Percentiles rank a stretch among this genome's conserved stretches.
These are phyloP conservation scores for Psilocybe azurescens DNA, from an alignment of 768 basidiomycete species.

Conservation along the genomic window DNA sequence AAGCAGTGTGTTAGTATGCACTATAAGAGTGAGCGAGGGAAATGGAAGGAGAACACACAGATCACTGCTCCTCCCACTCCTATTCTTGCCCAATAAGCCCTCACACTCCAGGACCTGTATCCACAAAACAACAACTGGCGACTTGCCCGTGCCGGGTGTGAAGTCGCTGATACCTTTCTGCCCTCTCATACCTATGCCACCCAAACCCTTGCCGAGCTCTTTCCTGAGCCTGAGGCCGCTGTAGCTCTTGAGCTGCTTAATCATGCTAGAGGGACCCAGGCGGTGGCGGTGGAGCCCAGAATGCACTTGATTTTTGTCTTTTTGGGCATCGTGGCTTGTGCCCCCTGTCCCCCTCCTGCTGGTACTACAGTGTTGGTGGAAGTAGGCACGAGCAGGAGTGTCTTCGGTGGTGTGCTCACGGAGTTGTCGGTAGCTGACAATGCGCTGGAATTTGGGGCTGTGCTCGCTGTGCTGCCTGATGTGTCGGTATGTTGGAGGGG, in stretches of 20 bases:
- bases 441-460: no score
- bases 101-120: conserved; percentile 72
- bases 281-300: conserved; percentile 54
- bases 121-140: conserved; percentile 67
- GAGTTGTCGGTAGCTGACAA: no score
- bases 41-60: conserved; percentile 57
- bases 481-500: no score
- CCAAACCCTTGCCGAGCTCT: no score
- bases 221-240: conserved; percentile 17
- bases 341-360: no score
- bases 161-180: conserved; percentile 23
- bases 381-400: no score
- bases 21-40: background rate
- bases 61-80: conserved; percentile 67
- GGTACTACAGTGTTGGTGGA: no score
- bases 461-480: no score
- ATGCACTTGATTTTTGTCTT: conserved; percentile 57
- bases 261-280: no score
- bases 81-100: conserved; percentile 66
- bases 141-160: conserved; percentile 61
- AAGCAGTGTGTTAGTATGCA: no score
- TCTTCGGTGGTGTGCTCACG: no score
- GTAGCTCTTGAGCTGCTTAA: no score
- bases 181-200: background rate
- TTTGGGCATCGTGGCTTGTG: conserved; percentile 13